phyloP scores from a whole-genome alignment of 768 basidiomycete genomes.

The Calvatia gigantea region DNA sequence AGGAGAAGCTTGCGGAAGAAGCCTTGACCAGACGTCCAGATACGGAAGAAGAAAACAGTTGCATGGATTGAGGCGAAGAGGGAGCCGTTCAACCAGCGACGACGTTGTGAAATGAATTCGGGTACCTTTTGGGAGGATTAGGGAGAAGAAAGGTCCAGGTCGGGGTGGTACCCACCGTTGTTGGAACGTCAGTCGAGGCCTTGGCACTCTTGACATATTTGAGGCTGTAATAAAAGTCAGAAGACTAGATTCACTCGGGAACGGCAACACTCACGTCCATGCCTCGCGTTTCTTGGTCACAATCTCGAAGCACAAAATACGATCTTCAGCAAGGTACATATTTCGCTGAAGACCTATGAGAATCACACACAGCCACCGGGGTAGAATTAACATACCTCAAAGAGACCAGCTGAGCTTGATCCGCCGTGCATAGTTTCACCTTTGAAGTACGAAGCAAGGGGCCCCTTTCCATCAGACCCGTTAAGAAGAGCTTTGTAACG shows the following conservation, averaged over 20 bases:
- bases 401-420: conserved; percentile 60
- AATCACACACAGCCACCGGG: not conserved
- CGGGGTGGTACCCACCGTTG: conserved; percentile 41
- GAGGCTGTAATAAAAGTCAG: conserved; percentile 38
- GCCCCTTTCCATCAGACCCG: conserved; percentile 84
- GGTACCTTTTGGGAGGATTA: conserved; percentile 47
- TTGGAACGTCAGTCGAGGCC: conserved; percentile 94
- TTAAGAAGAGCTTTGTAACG: conserved; percentile 86
- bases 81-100: conserved; percentile 87
- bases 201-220: conserved; percentile 93
- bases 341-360: conserved; percentile 51
- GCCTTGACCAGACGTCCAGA: conserved; percentile 91
- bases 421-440: conserved; percentile 84
- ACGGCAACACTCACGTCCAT: conserved; percentile 59
- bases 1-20: conserved; percentile 80
- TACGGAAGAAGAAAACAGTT: conserved; percentile 82
- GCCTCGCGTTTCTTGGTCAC: conserved; percentile 85
- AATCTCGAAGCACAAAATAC: conserved; percentile 91
- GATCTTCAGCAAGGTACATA: conserved; percentile 90
- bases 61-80: conserved; percentile 93
- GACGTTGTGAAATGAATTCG: conserved; percentile 93
- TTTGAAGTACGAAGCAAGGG: conserved; percentile 90
- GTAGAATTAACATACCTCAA: conserved; percentile 38
- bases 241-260: not conserved
- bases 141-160: not conserved